These are phyloP conservation scores for Xylariaceae sp. DNA, from an alignment of 2,329 filamentous ascomycete genomes.

Conservation along the genomic window DNA sequence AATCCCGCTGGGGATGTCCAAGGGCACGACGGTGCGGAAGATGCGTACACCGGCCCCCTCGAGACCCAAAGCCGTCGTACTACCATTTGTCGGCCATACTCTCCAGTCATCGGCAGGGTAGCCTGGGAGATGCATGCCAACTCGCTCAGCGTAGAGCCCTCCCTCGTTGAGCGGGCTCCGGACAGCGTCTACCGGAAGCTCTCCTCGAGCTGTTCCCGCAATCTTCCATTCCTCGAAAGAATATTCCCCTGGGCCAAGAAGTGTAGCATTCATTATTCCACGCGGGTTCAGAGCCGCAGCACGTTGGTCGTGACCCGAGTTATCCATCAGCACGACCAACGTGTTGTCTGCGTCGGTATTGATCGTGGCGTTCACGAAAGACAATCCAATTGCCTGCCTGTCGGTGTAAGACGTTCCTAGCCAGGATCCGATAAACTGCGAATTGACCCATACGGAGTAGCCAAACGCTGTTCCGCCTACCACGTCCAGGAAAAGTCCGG, in stretches of 20 bases:
- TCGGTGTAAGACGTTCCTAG: conserved; percentile 46
- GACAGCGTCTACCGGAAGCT: conserved; percentile 49
- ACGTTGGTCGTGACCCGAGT: conserved; percentile 58
- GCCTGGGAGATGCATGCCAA: conserved; percentile 58
- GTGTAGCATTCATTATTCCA: conserved; percentile 52
- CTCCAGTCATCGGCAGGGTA: conserved; percentile 47
- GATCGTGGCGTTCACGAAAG: conserved; percentile 49
- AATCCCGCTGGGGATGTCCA: conserved; percentile 48
- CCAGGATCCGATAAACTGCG: conserved; percentile 53
- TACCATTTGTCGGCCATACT: not conserved
- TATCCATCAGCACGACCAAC: conserved; percentile 57
- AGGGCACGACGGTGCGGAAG: conserved; percentile 52
- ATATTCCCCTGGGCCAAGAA: conserved; percentile 38
- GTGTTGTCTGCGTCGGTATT: conserved; percentile 41
- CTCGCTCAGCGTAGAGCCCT: conserved; percentile 55
- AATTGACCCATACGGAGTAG: conserved; percentile 58
- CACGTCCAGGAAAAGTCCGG: conserved; percentile 47
- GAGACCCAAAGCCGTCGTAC: conserved; percentile 41
- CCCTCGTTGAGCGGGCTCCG: conserved; percentile 57
- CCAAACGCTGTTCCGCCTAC: conserved; percentile 56
- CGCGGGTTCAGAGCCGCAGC: conserved; percentile 46
- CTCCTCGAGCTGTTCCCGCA: conserved; percentile 54
- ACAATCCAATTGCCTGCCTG: conserved; percentile 40
- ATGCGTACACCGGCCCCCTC: conserved; percentile 51
- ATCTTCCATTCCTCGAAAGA: conserved; percentile 56